These are phyloP conservation scores for Anaeromyces robustus DNA, from an alignment of 192 early-diverging fungal genomes.

Conservation along the genomic window DNA sequence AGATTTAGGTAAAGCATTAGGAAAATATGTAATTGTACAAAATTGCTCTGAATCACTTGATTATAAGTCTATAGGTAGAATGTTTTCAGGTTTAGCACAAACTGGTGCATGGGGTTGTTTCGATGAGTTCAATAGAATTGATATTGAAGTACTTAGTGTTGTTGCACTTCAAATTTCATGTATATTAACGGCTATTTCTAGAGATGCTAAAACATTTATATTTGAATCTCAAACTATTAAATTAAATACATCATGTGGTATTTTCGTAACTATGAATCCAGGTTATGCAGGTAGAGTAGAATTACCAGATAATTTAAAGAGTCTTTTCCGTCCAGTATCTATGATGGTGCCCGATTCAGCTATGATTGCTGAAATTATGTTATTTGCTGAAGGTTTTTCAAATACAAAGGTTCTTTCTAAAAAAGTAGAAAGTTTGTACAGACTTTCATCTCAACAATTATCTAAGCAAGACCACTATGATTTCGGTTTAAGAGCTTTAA, in stretches of 20 bases:
- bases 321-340: slow-evolving; percentile 37
- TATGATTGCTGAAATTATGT: slow-evolving; percentile 37
- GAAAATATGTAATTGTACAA: background rate
- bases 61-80: background rate
- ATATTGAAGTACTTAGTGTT: background rate
- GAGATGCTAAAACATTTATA: background rate
- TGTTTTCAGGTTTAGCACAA: background rate
- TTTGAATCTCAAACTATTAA: background rate
- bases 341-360: slow-evolving; percentile 47
- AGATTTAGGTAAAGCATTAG: background rate
- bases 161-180: background rate
- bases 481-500: slow-evolving; percentile 37
- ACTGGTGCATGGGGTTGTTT: background rate
- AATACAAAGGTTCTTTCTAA: slow-evolving; percentile 27
- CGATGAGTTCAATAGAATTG: background rate
- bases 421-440: slow-evolving; percentile 38
- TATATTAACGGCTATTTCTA: background rate
- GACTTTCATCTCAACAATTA: slow-evolving; percentile 32
- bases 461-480: slow-evolving; percentile 34
- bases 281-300: slow-evolving; percentile 41
- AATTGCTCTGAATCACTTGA: background rate
- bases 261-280: slow-evolving; percentile 44
- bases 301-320: slow-evolving; percentile 42
- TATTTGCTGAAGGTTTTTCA: slow-evolving; percentile 41
- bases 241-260: slow-evolving; percentile 10